A percentile compares a stretch with the other conserved stretches of the same genome.
phyloP scores from a whole-genome alignment of 345 rosid species.

The Gynandropsis gynandra region DNA sequence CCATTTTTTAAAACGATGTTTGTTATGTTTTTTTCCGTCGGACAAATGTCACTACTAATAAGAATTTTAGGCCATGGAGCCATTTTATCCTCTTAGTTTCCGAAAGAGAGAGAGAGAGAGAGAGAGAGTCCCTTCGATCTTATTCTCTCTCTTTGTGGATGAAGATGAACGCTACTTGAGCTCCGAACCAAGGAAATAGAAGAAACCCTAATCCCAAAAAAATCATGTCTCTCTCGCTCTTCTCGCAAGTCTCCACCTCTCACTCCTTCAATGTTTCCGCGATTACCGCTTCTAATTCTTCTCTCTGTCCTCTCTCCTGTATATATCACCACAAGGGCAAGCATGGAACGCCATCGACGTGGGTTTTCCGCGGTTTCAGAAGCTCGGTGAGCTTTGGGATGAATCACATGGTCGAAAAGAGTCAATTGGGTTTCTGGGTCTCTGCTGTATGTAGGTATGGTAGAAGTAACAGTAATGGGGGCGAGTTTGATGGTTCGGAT shows the following conservation, averaged over 20 bases:
- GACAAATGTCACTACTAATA: too few relatives aligned
- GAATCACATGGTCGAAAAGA: conserved; percentile 31
- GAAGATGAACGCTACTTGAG: conserved; percentile 31
- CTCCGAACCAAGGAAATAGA: conserved; percentile 20
- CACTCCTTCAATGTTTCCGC: conserved; percentile 25
- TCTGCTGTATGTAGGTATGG: conserved; percentile 23
- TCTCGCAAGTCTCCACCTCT: conserved; percentile 29
- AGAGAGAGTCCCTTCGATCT: not conserved
- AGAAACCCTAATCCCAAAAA: not conserved
- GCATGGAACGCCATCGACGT: conserved; percentile 16
- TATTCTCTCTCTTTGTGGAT: conserved; percentile 24
- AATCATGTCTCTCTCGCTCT: conserved; percentile 34
- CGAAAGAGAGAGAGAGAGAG: not conserved
- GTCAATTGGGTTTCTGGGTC: conserved; percentile 26
- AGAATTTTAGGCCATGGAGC: too few relatives aligned
- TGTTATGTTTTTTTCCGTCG: too few relatives aligned
- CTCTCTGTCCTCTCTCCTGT: conserved; percentile 32
- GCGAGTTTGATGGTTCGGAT: conserved; percentile 30
- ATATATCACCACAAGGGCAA: conserved; percentile 23
- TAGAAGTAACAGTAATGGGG: conserved; percentile 18
- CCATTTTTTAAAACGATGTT: too few relatives aligned
- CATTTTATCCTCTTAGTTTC: conserved; percentile 9
- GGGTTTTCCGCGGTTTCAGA: conserved; percentile 18
- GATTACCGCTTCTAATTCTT: conserved; percentile 33
- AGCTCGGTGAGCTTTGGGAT: conserved; percentile 17